Evolutionary conservation across 495 filamentous ascomycete genomes (phyloP), one percentile per base, ranked within the genome.

Genomic region (Tuber microsphaerosporum): DNA sequence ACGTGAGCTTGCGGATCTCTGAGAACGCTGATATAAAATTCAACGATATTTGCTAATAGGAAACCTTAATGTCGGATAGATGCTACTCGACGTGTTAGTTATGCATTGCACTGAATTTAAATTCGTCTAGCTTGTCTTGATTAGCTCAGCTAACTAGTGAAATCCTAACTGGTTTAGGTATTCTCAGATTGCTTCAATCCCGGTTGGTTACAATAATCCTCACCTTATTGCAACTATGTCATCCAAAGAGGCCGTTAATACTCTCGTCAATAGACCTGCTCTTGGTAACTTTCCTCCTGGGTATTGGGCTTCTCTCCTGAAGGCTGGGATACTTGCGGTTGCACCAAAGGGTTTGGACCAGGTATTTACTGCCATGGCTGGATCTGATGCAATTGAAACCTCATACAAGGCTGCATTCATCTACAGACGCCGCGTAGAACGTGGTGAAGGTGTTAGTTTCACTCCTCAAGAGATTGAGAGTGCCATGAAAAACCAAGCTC

Each of bases 391-490:
- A 84, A 98, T 97, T 86, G 96, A 99, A 85, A 93, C 93, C n/a
- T 96, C 96, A 71, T 99, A 94, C 88, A 99, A 99, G 85, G 95
- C 95, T 51, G 95, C 95, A 74, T 98, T 98, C 87, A 99, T 99
- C 91, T 99, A 92, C 89, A 91, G 91, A 77, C 91, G 94, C 37
- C 93, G 94, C 83, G 88, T 90, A 68, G 90, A 97, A 85, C 92
- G 95, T 78, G 95, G 95, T 80, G 94, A 94, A 39, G 84, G 88
- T 75, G 92, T 92, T 43, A 93, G 94, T 77, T 98, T 98, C 86
- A 91, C 92, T 31, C 87, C 89, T 45, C 90, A 93, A 79, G 95
- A 99, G 84, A 86, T 94, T 77, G 81, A 85, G 34, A 90, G 89
- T 12, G 86, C 89, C 81, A 99, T 99, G 95, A 84, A 88, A 76